A percentile compares a stretch with the other conserved stretches of the same genome.
These are phyloP conservation scores for Alectoria sarmentosa DNA, from an alignment of 495 filamentous ascomycete species.

Conservation along the genomic window DNA sequence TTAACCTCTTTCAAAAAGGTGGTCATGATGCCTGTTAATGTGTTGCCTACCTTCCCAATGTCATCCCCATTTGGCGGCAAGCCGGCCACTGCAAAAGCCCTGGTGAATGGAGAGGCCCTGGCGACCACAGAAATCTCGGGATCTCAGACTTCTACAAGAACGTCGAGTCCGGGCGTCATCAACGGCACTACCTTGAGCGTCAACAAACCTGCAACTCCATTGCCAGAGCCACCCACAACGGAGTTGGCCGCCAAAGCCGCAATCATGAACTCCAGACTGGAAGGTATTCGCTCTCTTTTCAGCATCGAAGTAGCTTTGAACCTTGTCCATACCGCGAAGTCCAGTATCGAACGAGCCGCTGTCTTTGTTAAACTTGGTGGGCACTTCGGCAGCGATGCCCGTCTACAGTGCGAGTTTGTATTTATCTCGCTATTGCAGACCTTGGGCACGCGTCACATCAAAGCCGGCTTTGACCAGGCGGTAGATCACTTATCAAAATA, in stretches of 20 bases:
- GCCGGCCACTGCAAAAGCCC: conserved; percentile 35
- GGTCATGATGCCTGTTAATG: conserved; percentile 96
- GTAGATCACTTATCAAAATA: conserved; percentile 87
- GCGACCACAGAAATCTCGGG: conserved; percentile 38
- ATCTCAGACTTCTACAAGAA: conserved; percentile 28
- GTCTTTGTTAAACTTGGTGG: conserved; percentile 74
- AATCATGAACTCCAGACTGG: conserved; percentile 88
- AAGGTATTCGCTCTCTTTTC: conserved; percentile 90
- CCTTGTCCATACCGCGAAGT: conserved; percentile 85
- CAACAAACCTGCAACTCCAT: conserved; percentile 39
- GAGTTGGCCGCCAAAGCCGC: conserved; percentile 94
- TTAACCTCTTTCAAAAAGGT: conserved; percentile 96
- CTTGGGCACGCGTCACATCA: conserved; percentile 80
- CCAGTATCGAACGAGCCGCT: conserved; percentile 76
- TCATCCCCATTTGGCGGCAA: conserved; percentile 47
- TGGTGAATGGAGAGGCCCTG: conserved; percentile 33
- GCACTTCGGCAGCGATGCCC: conserved; percentile 72
- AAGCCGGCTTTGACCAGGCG: conserved; percentile 83
- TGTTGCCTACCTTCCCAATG: conserved; percentile 57
- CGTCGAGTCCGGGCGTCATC: conserved; percentile 36
- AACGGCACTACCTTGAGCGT: conserved; percentile 32
- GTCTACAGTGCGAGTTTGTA: conserved; percentile 83
- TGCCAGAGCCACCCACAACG: conserved; percentile 68
- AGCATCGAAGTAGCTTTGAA: conserved; percentile 91
- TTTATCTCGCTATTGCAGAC: conserved; percentile 80